Evolutionary conservation across 2,329 filamentous ascomycete species (phyloP), one percentile per base, ranked within the genome.

Genomic region (Dryadomyces quercivorus): DNA sequence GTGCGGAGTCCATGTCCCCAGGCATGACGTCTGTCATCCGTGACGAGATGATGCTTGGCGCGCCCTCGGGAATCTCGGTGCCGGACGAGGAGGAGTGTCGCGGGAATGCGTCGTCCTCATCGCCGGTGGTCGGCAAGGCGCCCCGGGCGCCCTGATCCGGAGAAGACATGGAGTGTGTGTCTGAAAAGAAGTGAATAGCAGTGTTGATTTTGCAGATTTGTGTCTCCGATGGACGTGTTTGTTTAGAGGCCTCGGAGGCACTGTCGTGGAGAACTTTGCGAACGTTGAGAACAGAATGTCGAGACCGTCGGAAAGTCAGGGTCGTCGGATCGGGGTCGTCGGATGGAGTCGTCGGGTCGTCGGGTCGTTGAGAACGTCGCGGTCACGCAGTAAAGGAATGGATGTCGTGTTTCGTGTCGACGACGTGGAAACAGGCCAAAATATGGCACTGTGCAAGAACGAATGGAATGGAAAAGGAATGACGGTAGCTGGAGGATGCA

Each of bases 31-130:
- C 80, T 36, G 84, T 88, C 77, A 88, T 84, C 57, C 81, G 81
- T 56, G 84, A 86, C 31, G 85, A 88, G 53, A 87, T 84, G 56
- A 86, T 75, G 59, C 83, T 86, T 49, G 81, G 75, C 16, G 59
- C 53, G 18, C 34, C 51, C 8, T 58, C 59, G 21, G 78, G 75
- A 36, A 78, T 75, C 56, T 72, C 66, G 46, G 69, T 64, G 45
- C 72, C 65, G 63, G 68, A 68, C 50, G 62, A 66, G 2, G 72
- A 69, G 50, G 71, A 70, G 46, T 31, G 26, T 31, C 71, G 68
- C 2, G 72, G 69, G 43, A 73, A 71, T 56, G 65, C 63, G 43
- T 70, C 70, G 52, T 73, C 68, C 52, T 64, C 60, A 50, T 52
- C 60, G 48, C 63, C 62, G 51, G 36, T 6, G 34, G 21, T 3